Evolutionary conservation across 2,329 filamentous ascomycete genomes (phyloP), one percentile per base, ranked within the genome.

Genomic region (Hysterium pulicare): DNA sequence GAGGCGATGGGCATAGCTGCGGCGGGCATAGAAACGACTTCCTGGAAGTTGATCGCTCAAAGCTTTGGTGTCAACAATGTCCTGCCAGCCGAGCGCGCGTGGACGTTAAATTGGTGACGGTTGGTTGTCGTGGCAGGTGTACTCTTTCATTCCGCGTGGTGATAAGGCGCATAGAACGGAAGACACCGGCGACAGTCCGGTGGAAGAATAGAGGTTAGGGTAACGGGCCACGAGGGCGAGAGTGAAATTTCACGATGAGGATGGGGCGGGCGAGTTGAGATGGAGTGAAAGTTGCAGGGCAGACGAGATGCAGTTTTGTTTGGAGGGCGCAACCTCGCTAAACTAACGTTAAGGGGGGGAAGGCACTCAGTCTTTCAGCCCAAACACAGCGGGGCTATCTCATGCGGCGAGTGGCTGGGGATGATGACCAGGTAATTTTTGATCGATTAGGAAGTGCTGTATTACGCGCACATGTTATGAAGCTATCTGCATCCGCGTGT

Each of bases 1-100:
- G 82, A 73, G 57, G 78, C 74, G 57, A 80, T 76, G 59, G 83
- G 82, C 71, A 84, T 68, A 40, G 60, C 79, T 68, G 83, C 79
- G 73, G 80, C 82, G 66, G 84, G 83, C 84, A 88, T 88, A 41
- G 38, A 53, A 35, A 33, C 42, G 34, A 33, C 11, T n/a, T 33
- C 11, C 23, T 42, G 13, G 35, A 21, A 31, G 15, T 40, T 13
- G 38, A 33, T 8, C 15, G 41, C 13, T 23, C 45, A 41, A 39
- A 50, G 49, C 46, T 50, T 46, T 45, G 47, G 47, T 46, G 35
- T 38, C 38, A 41, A 44, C 42, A 49, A 38, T 47, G 49, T 44
- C 42, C 46, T 46, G 57, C 56, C 53, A 54, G 58, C 58, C 61
- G 58, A 54, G 50, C 47, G 61, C 59, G 62, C 59, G 60, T 56